These are phyloP conservation scores for Murraya koenigii DNA, from an alignment of 345 rosid genomes.

Conservation along the genomic window DNA sequence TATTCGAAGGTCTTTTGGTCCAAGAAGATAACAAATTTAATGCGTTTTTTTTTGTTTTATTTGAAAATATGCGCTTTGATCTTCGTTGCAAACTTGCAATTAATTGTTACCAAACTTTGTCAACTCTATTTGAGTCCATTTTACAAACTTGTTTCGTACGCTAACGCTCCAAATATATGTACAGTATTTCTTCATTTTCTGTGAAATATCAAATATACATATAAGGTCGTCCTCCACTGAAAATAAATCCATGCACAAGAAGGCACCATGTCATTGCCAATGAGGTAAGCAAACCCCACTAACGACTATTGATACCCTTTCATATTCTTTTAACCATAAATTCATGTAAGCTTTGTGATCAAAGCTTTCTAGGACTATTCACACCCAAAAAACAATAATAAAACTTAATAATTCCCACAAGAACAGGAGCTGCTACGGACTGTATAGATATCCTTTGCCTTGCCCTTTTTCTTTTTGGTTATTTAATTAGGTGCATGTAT, in stretches of 20 bases:
- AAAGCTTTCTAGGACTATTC: too few species aligned
- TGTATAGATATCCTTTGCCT: too few species aligned
- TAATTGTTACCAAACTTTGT: background rate
- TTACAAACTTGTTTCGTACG: background rate
- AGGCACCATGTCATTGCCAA: background rate
- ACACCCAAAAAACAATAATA: too few species aligned
- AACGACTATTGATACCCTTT: background rate
- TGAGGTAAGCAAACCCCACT: conserved; percentile 6
- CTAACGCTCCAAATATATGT: background rate
- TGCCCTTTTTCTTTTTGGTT: too few species aligned
- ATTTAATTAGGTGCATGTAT: too few species aligned
- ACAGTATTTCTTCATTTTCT: background rate
- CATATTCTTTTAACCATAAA: background rate
- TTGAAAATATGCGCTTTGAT: background rate
- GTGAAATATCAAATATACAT: too few species aligned
- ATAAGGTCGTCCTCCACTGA: background rate
- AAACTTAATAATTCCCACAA: too few species aligned
- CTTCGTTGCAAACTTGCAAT: background rate
- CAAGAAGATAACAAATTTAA: background rate
- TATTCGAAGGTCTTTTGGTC: background rate
- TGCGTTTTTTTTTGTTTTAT: too few species aligned
- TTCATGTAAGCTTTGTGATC: background rate
- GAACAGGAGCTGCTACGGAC: too few species aligned
- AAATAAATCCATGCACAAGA: background rate
- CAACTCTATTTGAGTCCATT: background rate